Evolutionary conservation across 2,329 filamentous ascomycete species (phyloP), one percentile per base, ranked within the genome.

Genomic region (Trichocomaceae sp.): DNA sequence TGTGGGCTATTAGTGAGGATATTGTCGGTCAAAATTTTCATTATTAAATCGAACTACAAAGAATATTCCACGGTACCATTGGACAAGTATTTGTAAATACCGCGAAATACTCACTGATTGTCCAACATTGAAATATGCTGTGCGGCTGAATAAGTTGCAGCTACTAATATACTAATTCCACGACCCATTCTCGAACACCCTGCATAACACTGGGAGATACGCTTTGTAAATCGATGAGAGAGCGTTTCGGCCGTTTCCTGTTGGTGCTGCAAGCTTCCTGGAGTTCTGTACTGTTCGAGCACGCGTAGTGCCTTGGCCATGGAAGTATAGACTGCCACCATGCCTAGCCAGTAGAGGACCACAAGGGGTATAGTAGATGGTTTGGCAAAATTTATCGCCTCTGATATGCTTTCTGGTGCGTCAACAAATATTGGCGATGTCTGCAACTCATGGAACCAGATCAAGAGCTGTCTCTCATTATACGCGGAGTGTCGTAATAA

Each of bases 11-110:
- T 17, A 51, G 49, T 45, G 49, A 51, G 41, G 49, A 51, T 2
- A 35, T 51, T 4, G 49, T 51, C 26, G 49, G 49, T 2, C 49
- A 45, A 42, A 51, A 44, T 20, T 51, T 51, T 15, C n/a, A 19
- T 12, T 51, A 51, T n/a, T 51, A 51, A 29, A 23, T 23, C 31
- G 15, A n/a, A 6, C 15, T 35, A 3, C 31, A 35, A 15, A 35
- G 26, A 29, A 15, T 35, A 13, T 13, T 35, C 15, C 31, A 15
- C 31, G 3, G 12, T 35, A 35, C 23, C 7, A 26, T 35, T 35
- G 12, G 12, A 4, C 12, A 8, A 35, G 15, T 15, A 15, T 15
- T 35, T 15, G 31, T 35, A 35, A 35, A 15, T 35, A 35, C 31
- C 13, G 15, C 12, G 12, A 29, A 31, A 9, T 5, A 9, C 12